Evolutionary conservation across 805 yeast species (phyloP), one percentile per base, ranked within the genome.

Genomic region (Saturnispora halmiae): DNA sequence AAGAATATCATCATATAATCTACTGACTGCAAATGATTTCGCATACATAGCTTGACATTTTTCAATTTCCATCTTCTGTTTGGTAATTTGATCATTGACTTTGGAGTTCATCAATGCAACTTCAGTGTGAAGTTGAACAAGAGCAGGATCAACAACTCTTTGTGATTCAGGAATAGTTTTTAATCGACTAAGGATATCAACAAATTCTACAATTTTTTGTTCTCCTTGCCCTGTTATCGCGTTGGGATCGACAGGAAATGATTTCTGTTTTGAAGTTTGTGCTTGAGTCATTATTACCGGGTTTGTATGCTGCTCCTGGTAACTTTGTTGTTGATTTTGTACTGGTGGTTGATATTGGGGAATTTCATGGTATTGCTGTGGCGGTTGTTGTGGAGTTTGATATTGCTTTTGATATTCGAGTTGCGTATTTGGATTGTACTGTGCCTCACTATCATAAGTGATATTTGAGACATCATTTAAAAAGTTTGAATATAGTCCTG

Each of bases 1-100:
- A 44, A 86, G 65, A 37, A 82, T 69, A 45, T 72, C 73, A 56
- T 86, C 94, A 52, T 86, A 87, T n/a, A 81, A 65, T 46, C 81
- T 71, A 53, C 78, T 73, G 25, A 85, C 79, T 4, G 86, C 78
- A 41, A 82, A 79, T 41, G 87, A 71, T 52, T 87, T 85, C 36
- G 81, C 73, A 60, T 82, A 85, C 75, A 83, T 67, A 36, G 82
- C 84, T 47, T 82, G 70, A 46, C 79, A 70, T 16, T 62, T 58
- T 38, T 85, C 90, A 51, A 85, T 75, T 48, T 73, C 78, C 28
- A 71, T 69, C 25, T 72, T 68, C 2, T 84, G 66, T 22, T 70
- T 73, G 34, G 75, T 68, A 24, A 83, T 59, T 11, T 80, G 71
- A 32, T 67, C 66, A 41, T 79, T 78, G 33, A 85, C 56, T 51